Base-by-base conservation (phyloP, 768 basidiomycete species). In the Gymnopilus dilepis region DNA sequence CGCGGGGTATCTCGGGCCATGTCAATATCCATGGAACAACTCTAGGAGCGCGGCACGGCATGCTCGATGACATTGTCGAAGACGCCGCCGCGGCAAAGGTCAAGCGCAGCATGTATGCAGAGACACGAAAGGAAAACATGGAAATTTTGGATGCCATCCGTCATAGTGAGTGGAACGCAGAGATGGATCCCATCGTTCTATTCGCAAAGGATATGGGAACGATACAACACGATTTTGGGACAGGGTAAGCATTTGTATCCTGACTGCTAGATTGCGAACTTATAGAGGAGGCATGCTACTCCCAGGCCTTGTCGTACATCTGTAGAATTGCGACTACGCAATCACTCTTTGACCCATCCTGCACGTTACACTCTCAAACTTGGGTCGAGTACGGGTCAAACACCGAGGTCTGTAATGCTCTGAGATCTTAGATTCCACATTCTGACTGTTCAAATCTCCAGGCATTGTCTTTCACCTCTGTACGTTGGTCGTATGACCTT, bases 81-180 rank as follows among this genome's bases (percentile, higher is more conserved):
- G 80, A 83, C 19, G 82, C 84, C 9, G 86, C 87, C 68, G 78
- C 75, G 45, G 82, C 82, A 11, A 91, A 92, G 74, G 82, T 81
- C 22, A 91, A 88, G 61, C 84, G 94, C 45, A 93, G 86, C 64
- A 94, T 97, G 84, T 98, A 94, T 70, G 94, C 93, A 21, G 94
- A 98, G 78, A 97, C 95, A 4, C 85, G 84, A 62, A 80, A 90
- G 50, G 88, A 95, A 73, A 86, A 86, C 69, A 72, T 74, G 65
- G 86, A 87, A 53, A 76, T 96, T 31, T 69, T 96, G 54, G 79
- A 86, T 52, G 85, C 87, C 8, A 82, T 97, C 41, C 79, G 85
- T 34, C 73, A 78, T 4, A 89, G 88, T 61, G 86, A 90, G 71
- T 90, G 95, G 86, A 94, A 94, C 63, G 68, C 73, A 13, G 92